A percentile compares a stretch with the other conserved stretches of the same genome.
Evolutionary conservation across 106 monocot species (phyloP).

Genomic region (Hemerocallis citrina): DNA sequence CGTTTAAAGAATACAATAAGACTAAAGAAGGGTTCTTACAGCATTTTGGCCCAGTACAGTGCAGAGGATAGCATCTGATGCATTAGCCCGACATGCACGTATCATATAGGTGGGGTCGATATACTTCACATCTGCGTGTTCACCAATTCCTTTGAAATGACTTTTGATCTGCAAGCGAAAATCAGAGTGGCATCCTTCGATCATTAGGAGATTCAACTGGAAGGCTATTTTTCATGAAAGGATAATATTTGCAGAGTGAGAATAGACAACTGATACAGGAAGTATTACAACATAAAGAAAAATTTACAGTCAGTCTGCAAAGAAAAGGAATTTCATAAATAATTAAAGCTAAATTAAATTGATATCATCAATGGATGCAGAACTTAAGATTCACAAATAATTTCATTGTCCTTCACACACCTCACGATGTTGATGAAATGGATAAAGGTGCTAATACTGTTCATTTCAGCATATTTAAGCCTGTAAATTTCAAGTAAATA

Average conservation of each 20-base stretch:
- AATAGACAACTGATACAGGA: neutral
- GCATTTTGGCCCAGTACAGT: slow-evolving; percentile 95
- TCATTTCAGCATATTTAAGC: neutral
- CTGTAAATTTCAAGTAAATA: neutral
- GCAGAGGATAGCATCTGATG: slow-evolving; percentile 92
- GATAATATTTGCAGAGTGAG: neutral
- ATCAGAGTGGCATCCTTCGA: neutral
- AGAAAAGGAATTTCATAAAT: neutral
- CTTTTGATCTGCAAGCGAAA: slow-evolving; percentile 51
- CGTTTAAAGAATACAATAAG: neutral
- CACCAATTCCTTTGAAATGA: slow-evolving; percentile 66
- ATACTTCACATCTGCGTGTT: slow-evolving; percentile 73
- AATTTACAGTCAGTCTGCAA: neutral
- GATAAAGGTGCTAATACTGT: neutral
- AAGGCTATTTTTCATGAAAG: neutral
- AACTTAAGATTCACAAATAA: neutral
- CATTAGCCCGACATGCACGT: slow-evolving; percentile 83
- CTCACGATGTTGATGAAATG: neutral
- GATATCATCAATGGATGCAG: neutral
- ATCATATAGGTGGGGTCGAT: slow-evolving; percentile 95
- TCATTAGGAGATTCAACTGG: neutral
- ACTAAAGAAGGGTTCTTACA: slow-evolving; percentile 24
- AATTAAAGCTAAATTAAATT: too few relatives aligned
- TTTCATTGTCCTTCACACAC: neutral
- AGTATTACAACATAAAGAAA: neutral